Evolutionary conservation across 345 rosid species (phyloP).

Genomic region (Eucalyptus melliodora): DNA sequence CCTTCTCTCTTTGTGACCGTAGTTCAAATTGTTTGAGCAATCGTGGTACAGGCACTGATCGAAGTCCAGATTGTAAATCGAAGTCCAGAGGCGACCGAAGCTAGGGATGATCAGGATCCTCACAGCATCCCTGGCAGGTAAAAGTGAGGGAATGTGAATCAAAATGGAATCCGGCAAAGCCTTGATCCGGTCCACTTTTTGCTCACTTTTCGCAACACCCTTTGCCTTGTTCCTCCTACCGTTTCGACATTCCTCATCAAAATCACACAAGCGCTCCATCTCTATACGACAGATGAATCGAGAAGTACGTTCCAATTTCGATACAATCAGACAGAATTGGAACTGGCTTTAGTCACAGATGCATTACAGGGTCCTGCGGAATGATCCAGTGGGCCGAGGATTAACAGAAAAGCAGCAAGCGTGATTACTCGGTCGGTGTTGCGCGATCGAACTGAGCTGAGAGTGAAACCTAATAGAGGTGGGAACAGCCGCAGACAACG

Average conservation of each 20-base stretch:
- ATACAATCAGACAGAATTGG: not conserved
- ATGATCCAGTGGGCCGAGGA: no score
- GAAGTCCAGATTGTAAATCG: not conserved
- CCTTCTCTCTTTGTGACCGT: not conserved
- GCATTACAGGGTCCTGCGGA: no score
- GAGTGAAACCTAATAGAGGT: no score
- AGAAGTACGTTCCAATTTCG: not conserved
- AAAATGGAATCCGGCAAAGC: not conserved
- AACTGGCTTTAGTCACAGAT: no score
- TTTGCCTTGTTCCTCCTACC: not conserved
- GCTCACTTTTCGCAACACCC: not conserved
- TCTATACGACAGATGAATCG: not conserved
- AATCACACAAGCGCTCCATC: not conserved
- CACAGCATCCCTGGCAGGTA: not conserved
- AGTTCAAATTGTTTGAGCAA: not conserved
- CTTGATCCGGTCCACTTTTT: not conserved
- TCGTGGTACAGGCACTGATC: not conserved
- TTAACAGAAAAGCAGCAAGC: no score
- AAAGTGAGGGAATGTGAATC: not conserved
- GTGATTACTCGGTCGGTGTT: no score
- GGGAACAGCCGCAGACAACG: no score
- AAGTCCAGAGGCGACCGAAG: not conserved
- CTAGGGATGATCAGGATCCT: not conserved
- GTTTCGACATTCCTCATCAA: not conserved
- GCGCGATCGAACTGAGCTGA: no score